Conservation (phyloP, 1,284 basidiomycete species). For the Salmacisia buchloeana region DNA sequence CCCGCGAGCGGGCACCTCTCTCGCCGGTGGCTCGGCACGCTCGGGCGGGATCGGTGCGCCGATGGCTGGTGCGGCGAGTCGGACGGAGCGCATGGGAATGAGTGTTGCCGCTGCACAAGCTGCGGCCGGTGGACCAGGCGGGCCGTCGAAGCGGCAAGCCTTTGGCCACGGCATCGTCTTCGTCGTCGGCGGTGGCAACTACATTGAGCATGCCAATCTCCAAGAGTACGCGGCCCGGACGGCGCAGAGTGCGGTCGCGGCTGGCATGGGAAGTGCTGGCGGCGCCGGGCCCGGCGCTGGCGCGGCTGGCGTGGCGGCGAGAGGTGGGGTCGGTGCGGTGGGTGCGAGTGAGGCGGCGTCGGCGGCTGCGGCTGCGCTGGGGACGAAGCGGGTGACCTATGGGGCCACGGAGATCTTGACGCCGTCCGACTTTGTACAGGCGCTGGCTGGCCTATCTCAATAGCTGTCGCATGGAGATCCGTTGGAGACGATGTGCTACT, state of each 20-base stretch:
- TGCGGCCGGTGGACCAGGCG: slow-evolving; percentile 22
- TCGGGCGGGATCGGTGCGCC: background rate
- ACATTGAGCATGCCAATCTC: slow-evolving; percentile 95
- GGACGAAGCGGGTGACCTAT: slow-evolving; percentile 67
- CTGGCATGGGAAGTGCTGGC: slow-evolving; percentile 25
- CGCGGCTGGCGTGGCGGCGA: slow-evolving; percentile 1
- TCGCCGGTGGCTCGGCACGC: background rate
- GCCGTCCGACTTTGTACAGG: slow-evolving; percentile 73
- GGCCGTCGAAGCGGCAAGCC: slow-evolving; percentile 58
- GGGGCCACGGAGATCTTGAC: slow-evolving; percentile 92
- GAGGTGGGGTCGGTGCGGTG: slow-evolving; percentile 19
- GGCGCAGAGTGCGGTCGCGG: slow-evolving; percentile 10
- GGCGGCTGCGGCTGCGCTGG: slow-evolving; percentile 8
- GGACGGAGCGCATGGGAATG: slow-evolving; percentile 14
- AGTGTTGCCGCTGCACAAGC: slow-evolving; percentile 5
- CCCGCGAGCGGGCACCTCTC: slow-evolving; percentile 54
- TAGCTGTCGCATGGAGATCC: background rate
- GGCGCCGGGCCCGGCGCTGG: slow-evolving; percentile 18
- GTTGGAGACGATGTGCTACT: too few species aligned
- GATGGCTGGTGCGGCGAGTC: background rate
- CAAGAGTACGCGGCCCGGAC: slow-evolving; percentile 38
- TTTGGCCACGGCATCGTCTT: slow-evolving; percentile 78
- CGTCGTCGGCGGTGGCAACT: slow-evolving; percentile 90
- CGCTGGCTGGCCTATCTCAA: slow-evolving; percentile 54
- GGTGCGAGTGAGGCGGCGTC: slow-evolving; percentile 36